phyloP scores from a whole-genome alignment of 805 yeast genomes.

The Tetrapisispora phaffii region DNA sequence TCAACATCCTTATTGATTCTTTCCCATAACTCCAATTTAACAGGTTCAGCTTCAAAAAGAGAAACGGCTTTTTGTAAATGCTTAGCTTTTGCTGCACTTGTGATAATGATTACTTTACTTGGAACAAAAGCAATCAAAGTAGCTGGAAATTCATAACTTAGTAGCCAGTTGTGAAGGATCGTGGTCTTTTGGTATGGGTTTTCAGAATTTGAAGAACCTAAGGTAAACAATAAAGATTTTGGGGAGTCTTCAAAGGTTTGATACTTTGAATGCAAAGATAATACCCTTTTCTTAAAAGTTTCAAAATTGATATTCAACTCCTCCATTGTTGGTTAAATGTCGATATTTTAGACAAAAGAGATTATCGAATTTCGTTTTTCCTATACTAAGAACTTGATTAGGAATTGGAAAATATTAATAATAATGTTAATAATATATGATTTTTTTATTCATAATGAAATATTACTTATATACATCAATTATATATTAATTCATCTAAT shows the following conservation, averaged over 20 bases:
- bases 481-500: neutral
- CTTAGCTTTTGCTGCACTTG: conserved; percentile 78
- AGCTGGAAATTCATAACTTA: conserved; percentile 94
- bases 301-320: conserved; percentile 26
- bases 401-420: too few species aligned
- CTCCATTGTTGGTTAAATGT: conserved; percentile 15
- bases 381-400: neutral
- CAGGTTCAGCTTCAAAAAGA: conserved; percentile 40
- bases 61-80: conserved; percentile 38
- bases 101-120: conserved; percentile 52
- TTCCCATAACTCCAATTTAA: conserved; percentile 48
- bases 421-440: neutral
- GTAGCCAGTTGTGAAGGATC: conserved; percentile 78
- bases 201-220: conserved; percentile 80
- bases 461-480: neutral
- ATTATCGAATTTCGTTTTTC: neutral
- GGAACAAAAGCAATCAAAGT: conserved; percentile 61
- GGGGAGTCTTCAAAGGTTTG: conserved; percentile 26
- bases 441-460: neutral
- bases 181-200: conserved; percentile 86
- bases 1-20: conserved; percentile 69
- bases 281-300: conserved; percentile 22
- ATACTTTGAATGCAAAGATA: conserved; percentile 20
- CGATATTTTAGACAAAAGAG: neutral
- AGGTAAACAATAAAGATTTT: conserved; percentile 50